These are phyloP conservation scores for Suillus hirtellus DNA, from an alignment of 768 basidiomycete genomes.

Conservation along the genomic window DNA sequence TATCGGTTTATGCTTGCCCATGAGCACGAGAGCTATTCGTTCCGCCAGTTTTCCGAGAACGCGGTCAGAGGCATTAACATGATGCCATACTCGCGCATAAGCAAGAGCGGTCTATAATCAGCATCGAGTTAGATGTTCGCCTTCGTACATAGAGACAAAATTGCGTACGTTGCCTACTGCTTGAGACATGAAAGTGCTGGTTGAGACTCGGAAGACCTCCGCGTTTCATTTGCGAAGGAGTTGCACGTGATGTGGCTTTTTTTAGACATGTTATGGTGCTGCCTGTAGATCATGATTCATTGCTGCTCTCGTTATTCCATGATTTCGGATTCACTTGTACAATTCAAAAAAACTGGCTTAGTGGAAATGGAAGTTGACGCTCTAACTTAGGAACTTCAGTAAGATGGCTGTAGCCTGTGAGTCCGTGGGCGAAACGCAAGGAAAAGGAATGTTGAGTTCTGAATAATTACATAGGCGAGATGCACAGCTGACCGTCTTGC, in stretches of 20 bases:
- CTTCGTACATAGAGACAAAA: neutral
- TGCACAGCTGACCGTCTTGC: no score
- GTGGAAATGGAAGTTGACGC: no score
- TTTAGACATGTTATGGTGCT: neutral
- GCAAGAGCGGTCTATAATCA: slow-evolving; percentile 85
- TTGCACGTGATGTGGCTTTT: slow-evolving; percentile 5
- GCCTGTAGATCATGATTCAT: no score
- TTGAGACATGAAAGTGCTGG: slow-evolving; percentile 64
- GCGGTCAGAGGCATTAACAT: slow-evolving; percentile 87
- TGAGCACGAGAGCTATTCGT: slow-evolving; percentile 90
- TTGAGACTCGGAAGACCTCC: neutral
- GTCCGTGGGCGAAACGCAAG: no score
- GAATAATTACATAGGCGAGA: no score
- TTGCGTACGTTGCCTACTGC: slow-evolving; percentile 74
- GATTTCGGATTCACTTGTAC: no score
- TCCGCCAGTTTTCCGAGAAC: slow-evolving; percentile 94
- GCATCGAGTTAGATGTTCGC: neutral
- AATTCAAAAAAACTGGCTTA: no score
- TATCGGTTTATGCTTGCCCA: slow-evolving; percentile 99
- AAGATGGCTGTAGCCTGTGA: no score
- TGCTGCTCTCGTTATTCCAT: no score
- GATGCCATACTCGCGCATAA: slow-evolving; percentile 95
- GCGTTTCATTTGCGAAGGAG: neutral
- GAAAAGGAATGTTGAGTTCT: no score
- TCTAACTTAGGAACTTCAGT: no score